Evolutionary conservation across 768 basidiomycete genomes (phyloP).

Genomic region (Hypholoma sublateritium): DNA sequence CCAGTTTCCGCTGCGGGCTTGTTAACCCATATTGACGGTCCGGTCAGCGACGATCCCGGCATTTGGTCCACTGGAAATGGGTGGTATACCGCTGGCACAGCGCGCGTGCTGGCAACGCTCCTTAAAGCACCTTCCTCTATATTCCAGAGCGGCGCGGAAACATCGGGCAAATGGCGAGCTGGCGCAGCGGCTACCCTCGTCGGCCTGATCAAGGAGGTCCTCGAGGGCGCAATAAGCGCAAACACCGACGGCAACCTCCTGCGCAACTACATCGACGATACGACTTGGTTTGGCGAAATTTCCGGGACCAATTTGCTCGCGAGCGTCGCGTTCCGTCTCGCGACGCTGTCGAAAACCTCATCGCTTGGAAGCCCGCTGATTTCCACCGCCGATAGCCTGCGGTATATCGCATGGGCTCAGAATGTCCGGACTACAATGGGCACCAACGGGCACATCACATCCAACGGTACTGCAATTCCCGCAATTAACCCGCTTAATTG

Average conservation of each 20-base stretch:
- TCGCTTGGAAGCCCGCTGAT: slow-evolving; percentile 5
- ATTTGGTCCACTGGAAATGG: slow-evolving; percentile 60
- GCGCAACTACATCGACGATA: slow-evolving; percentile 35
- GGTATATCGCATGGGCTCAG: slow-evolving; percentile 26
- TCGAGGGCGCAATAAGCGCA: slow-evolving; percentile 32
- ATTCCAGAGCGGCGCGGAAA: slow-evolving; percentile 12
- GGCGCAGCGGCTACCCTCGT: slow-evolving; percentile 27
- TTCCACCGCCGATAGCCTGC: background rate
- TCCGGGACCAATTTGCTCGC: slow-evolving; percentile 37
- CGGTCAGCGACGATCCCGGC: slow-evolving; percentile 35
- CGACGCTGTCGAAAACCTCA: slow-evolving; percentile 14
- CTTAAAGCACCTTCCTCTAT: slow-evolving; percentile 37
- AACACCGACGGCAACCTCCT: slow-evolving; percentile 28
- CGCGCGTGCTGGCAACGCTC: slow-evolving; percentile 53
- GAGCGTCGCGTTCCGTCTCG: slow-evolving; percentile 34
- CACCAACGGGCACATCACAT: slow-evolving; percentile 20
- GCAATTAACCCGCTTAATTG: slow-evolving; percentile 37
- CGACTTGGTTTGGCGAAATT: slow-evolving; percentile 36
- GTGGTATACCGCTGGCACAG: slow-evolving; percentile 73
- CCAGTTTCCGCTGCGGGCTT: slow-evolving; percentile 15
- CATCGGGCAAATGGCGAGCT: slow-evolving; percentile 10
- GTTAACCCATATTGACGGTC: slow-evolving; percentile 47
- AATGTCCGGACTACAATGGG: slow-evolving; percentile 27
- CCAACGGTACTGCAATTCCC: slow-evolving; percentile 31
- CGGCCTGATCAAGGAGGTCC: slow-evolving; percentile 31